Percentiles rank a stretch among this genome's conserved stretches.
Evolutionary conservation across 73 alveolate species (phyloP).

Genomic region (Tetrahymena malaccensis): DNA sequence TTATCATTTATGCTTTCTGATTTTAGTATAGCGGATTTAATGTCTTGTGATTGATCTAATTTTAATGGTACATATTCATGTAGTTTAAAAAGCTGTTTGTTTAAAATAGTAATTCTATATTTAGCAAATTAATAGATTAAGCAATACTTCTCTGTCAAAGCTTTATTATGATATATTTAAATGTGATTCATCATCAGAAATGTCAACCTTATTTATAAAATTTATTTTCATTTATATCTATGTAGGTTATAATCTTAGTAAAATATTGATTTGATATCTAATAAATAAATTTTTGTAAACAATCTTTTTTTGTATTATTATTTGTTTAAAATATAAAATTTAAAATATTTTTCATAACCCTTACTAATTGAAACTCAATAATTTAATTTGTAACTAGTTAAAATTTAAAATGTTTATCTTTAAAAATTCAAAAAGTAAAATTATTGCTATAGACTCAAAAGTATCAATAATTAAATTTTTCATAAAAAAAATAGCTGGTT

Average conservation of each 20-base stretch:
- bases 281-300: too few species aligned
- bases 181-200: background rate
- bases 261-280: too few species aligned
- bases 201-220: background rate
- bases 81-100: background rate
- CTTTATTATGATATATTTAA: background rate
- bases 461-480: too few species aligned
- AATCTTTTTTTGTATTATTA: too few species aligned
- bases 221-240: background rate
- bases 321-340: too few species aligned
- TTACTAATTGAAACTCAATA: too few species aligned
- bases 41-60: background rate
- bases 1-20: background rate
- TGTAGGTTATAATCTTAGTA: background rate
- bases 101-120: background rate
- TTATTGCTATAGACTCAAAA: too few species aligned
- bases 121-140: background rate
- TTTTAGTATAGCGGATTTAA: background rate
- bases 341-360: too few species aligned
- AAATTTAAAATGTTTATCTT: too few species aligned
- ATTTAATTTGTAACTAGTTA: too few species aligned
- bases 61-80: background rate
- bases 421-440: too few species aligned
- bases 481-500: too few species aligned
- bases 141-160: background rate